Conservation (phyloP, 345 rosid species). For the Gossypium herbaceum region DNA sequence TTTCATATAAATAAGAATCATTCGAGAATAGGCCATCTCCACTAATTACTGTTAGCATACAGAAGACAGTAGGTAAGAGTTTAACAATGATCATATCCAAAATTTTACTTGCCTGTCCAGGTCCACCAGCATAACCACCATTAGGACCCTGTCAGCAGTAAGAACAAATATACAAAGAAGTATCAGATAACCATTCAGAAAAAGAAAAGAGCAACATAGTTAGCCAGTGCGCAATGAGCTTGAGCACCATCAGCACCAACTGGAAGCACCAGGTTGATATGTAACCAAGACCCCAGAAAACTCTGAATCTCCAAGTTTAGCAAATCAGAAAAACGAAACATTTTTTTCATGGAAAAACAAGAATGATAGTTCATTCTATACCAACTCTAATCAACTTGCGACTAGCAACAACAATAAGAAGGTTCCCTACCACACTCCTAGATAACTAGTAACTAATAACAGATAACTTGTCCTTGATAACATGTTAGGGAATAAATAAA, state of each 20-base stretch:
- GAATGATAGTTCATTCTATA: too few species aligned
- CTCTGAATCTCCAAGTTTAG: too few species aligned
- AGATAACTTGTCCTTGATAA: too few species aligned
- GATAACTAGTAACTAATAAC: too few species aligned
- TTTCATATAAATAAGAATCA: neutral
- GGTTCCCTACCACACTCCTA: too few species aligned
- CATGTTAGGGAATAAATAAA: too few species aligned
- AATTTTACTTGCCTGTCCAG: conserved; percentile 81
- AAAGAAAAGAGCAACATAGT: neutral
- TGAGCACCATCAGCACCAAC: neutral
- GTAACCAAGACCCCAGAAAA: too few species aligned
- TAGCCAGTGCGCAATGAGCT: neutral
- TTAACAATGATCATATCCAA: conserved; percentile 9
- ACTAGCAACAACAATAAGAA: too few species aligned
- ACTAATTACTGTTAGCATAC: conserved; percentile 4
- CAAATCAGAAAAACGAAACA: too few species aligned
- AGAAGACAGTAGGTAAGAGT: neutral
- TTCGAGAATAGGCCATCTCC: neutral
- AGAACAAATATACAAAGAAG: neutral
- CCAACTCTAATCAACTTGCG: too few species aligned
- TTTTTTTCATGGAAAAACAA: too few species aligned
- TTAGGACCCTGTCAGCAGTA: conserved; percentile 51
- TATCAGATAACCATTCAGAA: neutral
- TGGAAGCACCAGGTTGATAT: neutral
- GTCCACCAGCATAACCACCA: conserved; percentile 98